These are phyloP conservation scores for Leptoxyphium fumago DNA, from an alignment of 2,329 filamentous ascomycete genomes.

Conservation along the genomic window DNA sequence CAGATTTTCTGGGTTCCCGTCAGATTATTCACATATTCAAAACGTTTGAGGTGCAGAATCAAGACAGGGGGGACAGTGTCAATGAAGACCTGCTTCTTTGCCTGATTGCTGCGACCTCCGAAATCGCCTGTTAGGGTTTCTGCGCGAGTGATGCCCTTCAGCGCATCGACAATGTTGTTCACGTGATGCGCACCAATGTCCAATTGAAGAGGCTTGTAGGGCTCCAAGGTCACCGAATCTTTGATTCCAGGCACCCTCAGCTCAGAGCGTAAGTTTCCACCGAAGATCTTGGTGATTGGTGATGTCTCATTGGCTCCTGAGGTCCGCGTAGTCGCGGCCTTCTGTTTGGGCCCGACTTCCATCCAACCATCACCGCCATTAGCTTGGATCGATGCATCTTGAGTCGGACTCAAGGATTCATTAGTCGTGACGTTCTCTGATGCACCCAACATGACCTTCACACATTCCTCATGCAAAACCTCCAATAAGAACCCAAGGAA, in stretches of 20 bases:
- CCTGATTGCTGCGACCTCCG: slow-evolving; percentile 59
- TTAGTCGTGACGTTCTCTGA: neutral
- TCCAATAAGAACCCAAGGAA: slow-evolving; percentile 89
- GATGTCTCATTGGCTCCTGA: slow-evolving; percentile 50
- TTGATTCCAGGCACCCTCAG: slow-evolving; percentile 75
- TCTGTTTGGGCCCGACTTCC: slow-evolving; percentile 87
- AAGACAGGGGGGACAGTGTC: slow-evolving; percentile 81
- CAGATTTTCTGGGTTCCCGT: slow-evolving; percentile 92
- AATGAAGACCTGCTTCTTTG: slow-evolving; percentile 90
- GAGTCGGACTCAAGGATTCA: slow-evolving; percentile 21
- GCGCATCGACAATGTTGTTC: slow-evolving; percentile 79
- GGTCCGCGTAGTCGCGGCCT: slow-evolving; percentile 68
- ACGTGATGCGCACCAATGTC: slow-evolving; percentile 82
- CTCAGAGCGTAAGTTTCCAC: slow-evolving; percentile 79
- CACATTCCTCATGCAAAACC: slow-evolving; percentile 84
- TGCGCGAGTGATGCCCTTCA: slow-evolving; percentile 68
- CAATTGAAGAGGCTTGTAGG: slow-evolving; percentile 85
- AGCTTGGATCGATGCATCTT: slow-evolving; percentile 14
- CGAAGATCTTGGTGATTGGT: slow-evolving; percentile 87
- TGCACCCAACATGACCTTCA: slow-evolving; percentile 46
- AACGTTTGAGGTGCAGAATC: slow-evolving; percentile 90
- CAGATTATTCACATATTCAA: slow-evolving; percentile 72
- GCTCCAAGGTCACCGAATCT: slow-evolving; percentile 80
- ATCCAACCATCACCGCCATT: slow-evolving; percentile 55
- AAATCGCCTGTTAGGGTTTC: slow-evolving; percentile 81